These are phyloP conservation scores for Shiraia sp. DNA, from an alignment of 2,329 filamentous ascomycete genomes.

Conservation along the genomic window DNA sequence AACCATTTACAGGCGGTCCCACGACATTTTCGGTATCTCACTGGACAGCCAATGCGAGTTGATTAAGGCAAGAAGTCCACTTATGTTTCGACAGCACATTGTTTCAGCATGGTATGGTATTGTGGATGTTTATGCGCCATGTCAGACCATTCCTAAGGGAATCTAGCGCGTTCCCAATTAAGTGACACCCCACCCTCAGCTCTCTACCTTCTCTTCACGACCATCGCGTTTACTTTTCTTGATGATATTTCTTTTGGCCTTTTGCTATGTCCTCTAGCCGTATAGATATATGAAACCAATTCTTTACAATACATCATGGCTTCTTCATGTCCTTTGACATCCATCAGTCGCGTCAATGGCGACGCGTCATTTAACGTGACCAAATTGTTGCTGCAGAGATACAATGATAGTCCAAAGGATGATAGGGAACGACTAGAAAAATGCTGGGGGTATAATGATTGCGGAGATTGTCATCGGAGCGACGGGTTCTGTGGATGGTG, in stretches of 20 bases:
- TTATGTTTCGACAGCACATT: too few relatives aligned
- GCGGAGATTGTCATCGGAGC: conserved; percentile 43
- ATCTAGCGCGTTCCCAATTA: conserved; percentile 9
- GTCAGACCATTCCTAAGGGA: conserved; percentile 1
- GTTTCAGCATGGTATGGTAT: not conserved
- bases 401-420: conserved; percentile 33
- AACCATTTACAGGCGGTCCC: not conserved
- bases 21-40: not conserved
- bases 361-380: conserved; percentile 23
- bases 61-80: not conserved
- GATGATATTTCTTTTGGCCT: not conserved
- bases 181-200: conserved; percentile 7
- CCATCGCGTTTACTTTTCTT: not conserved
- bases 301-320: conserved; percentile 5
- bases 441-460: conserved; percentile 43
- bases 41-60: conserved; percentile 15
- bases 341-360: conserved; percentile 1
- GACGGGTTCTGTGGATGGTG: conserved; percentile 50
- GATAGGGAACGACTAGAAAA: conserved; percentile 34
- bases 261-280: not conserved
- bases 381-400: conserved; percentile 25
- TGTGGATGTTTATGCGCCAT: not conserved
- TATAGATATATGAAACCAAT: not conserved
- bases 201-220: conserved; percentile 1
- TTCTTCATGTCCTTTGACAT: conserved; percentile 17